Evolutionary conservation across 1,284 basidiomycete genomes (phyloP).

Genomic region (Rhodotorula sp.): DNA sequence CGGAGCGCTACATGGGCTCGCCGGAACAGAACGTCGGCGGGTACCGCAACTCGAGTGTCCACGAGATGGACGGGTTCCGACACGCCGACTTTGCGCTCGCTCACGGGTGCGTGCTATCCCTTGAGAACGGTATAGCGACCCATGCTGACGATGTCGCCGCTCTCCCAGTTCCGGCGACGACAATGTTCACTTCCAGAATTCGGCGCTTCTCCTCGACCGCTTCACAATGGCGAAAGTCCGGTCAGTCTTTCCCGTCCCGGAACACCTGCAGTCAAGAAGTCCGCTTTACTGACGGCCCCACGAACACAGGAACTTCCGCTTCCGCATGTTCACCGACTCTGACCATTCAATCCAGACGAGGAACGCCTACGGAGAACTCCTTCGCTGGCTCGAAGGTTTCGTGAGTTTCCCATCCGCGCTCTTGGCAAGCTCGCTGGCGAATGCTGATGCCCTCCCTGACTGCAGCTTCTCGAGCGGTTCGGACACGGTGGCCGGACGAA

Average conservation of each 20-base stretch:
- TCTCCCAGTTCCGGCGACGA: slow-evolving; percentile 68
- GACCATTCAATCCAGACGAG: slow-evolving; percentile 39
- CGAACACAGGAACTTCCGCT: slow-evolving; percentile 59
- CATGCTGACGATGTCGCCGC: neutral
- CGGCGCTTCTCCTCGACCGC: slow-evolving; percentile 86
- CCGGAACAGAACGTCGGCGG: slow-evolving; percentile 73
- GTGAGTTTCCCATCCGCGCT: slow-evolving; percentile 1
- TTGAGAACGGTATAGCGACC: accelerated
- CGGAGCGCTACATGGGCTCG: slow-evolving; percentile 94
- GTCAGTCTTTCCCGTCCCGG: slow-evolving; percentile 45
- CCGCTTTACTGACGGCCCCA: neutral
- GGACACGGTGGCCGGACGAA: slow-evolving; percentile 69
- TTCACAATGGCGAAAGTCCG: slow-evolving; percentile 73
- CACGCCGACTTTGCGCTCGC: slow-evolving; percentile 77
- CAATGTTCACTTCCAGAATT: slow-evolving; percentile 90
- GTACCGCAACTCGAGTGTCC: slow-evolving; percentile 79
- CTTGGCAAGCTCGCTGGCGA: neutral
- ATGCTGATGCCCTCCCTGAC: no score
- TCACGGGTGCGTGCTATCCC: slow-evolving; percentile 59
- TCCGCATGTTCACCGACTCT: slow-evolving; percentile 95
- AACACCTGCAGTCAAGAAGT: neutral
- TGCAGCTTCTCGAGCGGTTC: slow-evolving; percentile 75
- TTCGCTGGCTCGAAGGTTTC: slow-evolving; percentile 53
- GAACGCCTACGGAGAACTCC: slow-evolving; percentile 64
- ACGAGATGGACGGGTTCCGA: slow-evolving; percentile 77